A percentile compares a stretch with the other conserved stretches of the same genome.
phyloP scores from a whole-genome alignment of 2,329 filamentous ascomycete genomes.

The Dactylellina haptotyla region DNA sequence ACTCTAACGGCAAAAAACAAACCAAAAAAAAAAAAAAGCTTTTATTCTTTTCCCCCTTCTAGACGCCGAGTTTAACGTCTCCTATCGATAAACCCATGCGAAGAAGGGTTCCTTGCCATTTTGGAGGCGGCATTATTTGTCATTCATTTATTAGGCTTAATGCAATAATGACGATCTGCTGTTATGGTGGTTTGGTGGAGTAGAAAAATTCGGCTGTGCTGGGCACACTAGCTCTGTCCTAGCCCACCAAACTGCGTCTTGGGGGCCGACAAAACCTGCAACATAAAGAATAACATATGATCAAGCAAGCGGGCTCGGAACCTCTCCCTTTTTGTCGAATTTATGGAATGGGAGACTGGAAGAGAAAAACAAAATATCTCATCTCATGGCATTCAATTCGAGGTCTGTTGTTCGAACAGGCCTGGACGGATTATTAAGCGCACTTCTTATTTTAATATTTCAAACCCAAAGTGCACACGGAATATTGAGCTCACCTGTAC shows the following conservation, averaged over 20 bases:
- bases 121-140: constrained; percentile 49
- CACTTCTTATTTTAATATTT: neutral
- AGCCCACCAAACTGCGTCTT: constrained; percentile 17
- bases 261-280: constrained; percentile 17
- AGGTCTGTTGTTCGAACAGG: constrained; percentile 2
- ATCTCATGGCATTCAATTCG: constrained; percentile 28
- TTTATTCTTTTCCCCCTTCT: constrained; percentile 14
- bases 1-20: constrained; percentile 1
- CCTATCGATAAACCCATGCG: constrained; percentile 46
- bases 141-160: constrained; percentile 48
- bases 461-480: too few relatives aligned
- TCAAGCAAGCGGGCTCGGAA: constrained; percentile 26
- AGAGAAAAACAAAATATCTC: constrained; percentile 18
- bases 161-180: constrained; percentile 29
- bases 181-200: constrained; percentile 42
- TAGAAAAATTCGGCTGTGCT: constrained; percentile 48
- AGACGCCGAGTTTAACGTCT: constrained; percentile 31
- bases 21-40: neutral
- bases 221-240: neutral
- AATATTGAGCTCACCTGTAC: constrained; percentile 29
- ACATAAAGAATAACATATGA: neutral
- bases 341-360: neutral
- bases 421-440: constrained; percentile 6
- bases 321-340: neutral
- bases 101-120: constrained; percentile 32